These are phyloP conservation scores for Microcera coccophila DNA, from an alignment of 2,329 filamentous ascomycete genomes.

Conservation along the genomic window DNA sequence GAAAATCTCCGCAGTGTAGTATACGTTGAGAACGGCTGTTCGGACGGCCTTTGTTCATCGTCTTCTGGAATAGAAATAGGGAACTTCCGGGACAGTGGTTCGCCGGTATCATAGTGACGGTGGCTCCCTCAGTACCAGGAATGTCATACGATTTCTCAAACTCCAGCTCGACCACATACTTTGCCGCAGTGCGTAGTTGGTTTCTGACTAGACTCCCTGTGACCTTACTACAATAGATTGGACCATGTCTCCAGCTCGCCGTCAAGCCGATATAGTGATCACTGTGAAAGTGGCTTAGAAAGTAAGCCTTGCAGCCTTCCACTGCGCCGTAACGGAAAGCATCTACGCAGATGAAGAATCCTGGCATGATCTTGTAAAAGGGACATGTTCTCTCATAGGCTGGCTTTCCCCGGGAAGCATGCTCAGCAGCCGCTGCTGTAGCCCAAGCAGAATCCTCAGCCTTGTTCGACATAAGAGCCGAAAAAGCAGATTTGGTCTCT, in stretches of 20 bases:
- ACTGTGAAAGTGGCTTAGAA: slow-evolving; percentile 95
- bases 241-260: slow-evolving; percentile 83
- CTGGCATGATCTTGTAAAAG: slow-evolving; percentile 97
- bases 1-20: slow-evolving; percentile 92
- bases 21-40: slow-evolving; percentile 68
- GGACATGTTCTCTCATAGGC: slow-evolving; percentile 89
- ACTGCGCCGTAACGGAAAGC: slow-evolving; percentile 95
- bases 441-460: slow-evolving; percentile 90
- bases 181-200: slow-evolving; percentile 79
- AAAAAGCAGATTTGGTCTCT: slow-evolving; percentile 68
- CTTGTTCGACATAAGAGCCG: slow-evolving; percentile 87
- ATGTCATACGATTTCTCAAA: slow-evolving; percentile 79
- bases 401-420: slow-evolving; percentile 74
- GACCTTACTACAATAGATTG: slow-evolving; percentile 92
- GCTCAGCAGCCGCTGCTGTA: slow-evolving; percentile 74
- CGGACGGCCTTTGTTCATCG: slow-evolving; percentile 52
- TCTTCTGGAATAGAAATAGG: slow-evolving; percentile 87
- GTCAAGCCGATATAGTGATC: slow-evolving; percentile 95
- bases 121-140: slow-evolving; percentile 75
- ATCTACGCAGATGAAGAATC: slow-evolving; percentile 89
- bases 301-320: slow-evolving; percentile 88
- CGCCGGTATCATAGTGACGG: slow-evolving; percentile 90
- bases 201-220: slow-evolving; percentile 85
- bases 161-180: slow-evolving; percentile 79
- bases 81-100: slow-evolving; percentile 97